Evolutionary conservation across 179 eudicot genomes (phyloP).

Genomic region (Nepenthes alata): DNA sequence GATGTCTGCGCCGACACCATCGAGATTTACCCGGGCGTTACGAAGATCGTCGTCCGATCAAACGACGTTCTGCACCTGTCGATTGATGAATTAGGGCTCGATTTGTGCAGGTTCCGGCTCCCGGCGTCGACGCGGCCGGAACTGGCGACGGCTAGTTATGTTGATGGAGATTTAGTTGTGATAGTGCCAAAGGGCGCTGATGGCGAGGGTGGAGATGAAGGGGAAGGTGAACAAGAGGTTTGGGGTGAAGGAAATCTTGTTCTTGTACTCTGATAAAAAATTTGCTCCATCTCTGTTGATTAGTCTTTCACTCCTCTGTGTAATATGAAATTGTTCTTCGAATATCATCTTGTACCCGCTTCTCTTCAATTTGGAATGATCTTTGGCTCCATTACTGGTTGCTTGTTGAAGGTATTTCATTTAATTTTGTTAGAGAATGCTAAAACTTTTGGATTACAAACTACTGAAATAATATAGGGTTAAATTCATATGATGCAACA

Average conservation of each 20-base stretch:
- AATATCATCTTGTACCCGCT: no score
- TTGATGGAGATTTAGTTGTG: constrained; percentile 65
- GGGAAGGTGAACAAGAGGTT: constrained; percentile 13
- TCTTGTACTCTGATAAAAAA: no score
- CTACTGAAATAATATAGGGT: no score
- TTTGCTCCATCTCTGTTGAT: no score
- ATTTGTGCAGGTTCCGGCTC: constrained; percentile 74
- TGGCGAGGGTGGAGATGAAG: constrained; percentile 6
- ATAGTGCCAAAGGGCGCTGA: constrained; percentile 54
- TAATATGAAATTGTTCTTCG: no score
- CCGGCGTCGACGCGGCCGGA: constrained; percentile 62
- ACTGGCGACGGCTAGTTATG: constrained; percentile 45
- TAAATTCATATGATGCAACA: no score
- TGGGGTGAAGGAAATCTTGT: constrained; percentile 26
- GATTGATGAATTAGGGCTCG: constrained; percentile 45
- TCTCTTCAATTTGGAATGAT: no score
- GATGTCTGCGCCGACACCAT: constrained; percentile 50
- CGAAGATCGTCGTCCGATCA: constrained; percentile 54
- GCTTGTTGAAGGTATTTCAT: no score
- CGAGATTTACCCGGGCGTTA: constrained; percentile 72
- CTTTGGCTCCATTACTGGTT: no score
- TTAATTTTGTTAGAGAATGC: no score
- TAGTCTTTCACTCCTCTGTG: no score
- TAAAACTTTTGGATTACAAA: no score
- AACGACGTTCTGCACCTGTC: constrained; percentile 9